Conservation (phyloP, 2,329 filamentous ascomycete genomes). For the Drechslerella coelobrocha region DNA sequence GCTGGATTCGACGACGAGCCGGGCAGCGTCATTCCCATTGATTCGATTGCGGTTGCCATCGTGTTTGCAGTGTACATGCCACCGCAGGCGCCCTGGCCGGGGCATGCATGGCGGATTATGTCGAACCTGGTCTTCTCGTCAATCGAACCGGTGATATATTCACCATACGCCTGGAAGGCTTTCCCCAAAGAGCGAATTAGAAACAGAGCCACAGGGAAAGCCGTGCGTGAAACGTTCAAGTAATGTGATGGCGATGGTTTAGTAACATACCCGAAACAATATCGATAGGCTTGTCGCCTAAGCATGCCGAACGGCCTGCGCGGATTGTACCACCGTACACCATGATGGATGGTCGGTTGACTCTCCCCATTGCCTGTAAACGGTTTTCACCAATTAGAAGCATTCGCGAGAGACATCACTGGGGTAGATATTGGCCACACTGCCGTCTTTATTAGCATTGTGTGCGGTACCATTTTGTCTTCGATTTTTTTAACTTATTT, state of each 20-base stretch:
- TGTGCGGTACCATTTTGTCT: too few relatives aligned
- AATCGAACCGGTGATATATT: constrained; percentile 86
- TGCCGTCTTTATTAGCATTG: constrained; percentile 19
- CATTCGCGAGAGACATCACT: constrained; percentile 49
- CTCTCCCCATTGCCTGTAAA: constrained; percentile 79
- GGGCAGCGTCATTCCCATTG: constrained; percentile 78
- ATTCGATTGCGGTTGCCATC: constrained; percentile 76
- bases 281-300: constrained; percentile 78
- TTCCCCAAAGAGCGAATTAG: background rate
- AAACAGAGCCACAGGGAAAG: constrained; percentile 1
- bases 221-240: background rate
- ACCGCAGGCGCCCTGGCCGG: constrained; percentile 81
- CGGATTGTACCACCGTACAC: constrained; percentile 95
- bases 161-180: constrained; percentile 96
- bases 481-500: background rate
- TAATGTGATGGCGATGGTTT: constrained; percentile 1
- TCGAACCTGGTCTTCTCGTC: constrained; percentile 86
- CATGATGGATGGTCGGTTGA: constrained; percentile 95
- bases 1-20: constrained; percentile 82
- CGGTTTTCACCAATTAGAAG: constrained; percentile 60
- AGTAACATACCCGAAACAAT: constrained; percentile 71
- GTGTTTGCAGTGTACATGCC: constrained; percentile 85
- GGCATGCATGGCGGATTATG: constrained; percentile 90
- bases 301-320: constrained; percentile 80
- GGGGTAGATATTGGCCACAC: constrained; percentile 27